phyloP scores from a whole-genome alignment of 768 basidiomycete genomes.

The Lactarius sp. region DNA sequence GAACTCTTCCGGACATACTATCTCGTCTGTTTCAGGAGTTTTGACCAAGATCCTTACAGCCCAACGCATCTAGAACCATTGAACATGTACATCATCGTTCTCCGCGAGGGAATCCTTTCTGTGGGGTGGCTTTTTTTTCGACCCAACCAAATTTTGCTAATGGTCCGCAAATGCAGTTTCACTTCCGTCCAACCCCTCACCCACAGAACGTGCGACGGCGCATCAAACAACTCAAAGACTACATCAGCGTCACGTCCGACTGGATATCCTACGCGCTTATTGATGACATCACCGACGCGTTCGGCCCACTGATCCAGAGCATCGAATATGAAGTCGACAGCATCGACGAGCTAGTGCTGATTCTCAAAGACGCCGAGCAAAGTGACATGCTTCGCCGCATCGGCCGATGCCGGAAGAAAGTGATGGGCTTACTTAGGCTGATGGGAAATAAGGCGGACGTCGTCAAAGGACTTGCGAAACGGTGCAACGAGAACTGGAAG shows the following conservation, averaged over 20 bases:
- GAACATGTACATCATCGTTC: conserved; percentile 99
- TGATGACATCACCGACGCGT: conserved; percentile 99
- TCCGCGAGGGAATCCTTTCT: conserved; percentile 92
- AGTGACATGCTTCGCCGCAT: conserved; percentile 97
- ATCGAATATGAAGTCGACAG: conserved; percentile 99
- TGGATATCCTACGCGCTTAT: conserved; percentile 99
- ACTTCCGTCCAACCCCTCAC: conserved; percentile 95
- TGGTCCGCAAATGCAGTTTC: conserved; percentile 55
- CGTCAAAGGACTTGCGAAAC: conserved; percentile 95
- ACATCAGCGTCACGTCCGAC: conserved; percentile 97
- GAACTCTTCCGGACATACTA: conserved; percentile 99
- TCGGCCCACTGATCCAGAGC: conserved; percentile 95
- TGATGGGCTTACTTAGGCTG: conserved; percentile 92
- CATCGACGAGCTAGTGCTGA: conserved; percentile 96
- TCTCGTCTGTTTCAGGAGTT: conserved; percentile 97
- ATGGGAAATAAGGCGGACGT: conserved; percentile 99
- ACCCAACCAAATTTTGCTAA: neutral
- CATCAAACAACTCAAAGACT: conserved; percentile 98
- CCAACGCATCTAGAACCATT: conserved; percentile 96
- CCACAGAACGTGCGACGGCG: conserved; percentile 96
- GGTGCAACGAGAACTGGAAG: conserved; percentile 98
- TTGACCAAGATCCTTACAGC: conserved; percentile 97
- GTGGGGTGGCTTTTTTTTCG: conserved; percentile 43
- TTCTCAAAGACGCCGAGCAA: conserved; percentile 92
- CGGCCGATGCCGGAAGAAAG: conserved; percentile 97